Evolutionary conservation across 495 filamentous ascomycete genomes (phyloP), one percentile per base, ranked within the genome.

Genomic region (Paragyromitra xinjiangensis): DNA sequence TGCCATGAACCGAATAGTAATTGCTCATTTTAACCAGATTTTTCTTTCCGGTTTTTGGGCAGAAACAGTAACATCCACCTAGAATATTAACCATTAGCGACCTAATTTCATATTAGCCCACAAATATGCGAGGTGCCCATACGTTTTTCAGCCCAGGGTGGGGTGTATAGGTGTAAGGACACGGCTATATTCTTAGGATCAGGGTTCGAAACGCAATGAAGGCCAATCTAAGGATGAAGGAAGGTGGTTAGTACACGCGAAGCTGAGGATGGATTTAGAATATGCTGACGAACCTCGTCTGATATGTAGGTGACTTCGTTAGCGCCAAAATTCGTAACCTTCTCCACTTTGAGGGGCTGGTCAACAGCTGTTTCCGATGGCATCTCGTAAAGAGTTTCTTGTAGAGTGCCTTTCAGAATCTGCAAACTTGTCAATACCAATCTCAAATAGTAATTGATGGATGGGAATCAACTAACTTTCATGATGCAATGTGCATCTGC

Each of bases 111-210:
- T 55, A 11, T 29, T 19, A 39, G 19, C 4, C 1, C 40, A 16
- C 42, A 11, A 82, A 79, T 78, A 63, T 84, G 40, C 16, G 82
- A 72, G 83, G 82, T 69, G 77, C 78, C 75, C 44, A 8, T 73
- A 79, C 80, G 65, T 81, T 82, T 84, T 48, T 83, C 81, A 8
- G 94, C 93, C 80, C 96, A 95, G 6, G 94, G 94, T 55, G 94
- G 94, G 1, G 94, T 96, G 81, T 97, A 97, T 56, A 97, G 83
- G 85, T 98, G 94, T 56, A 98, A 85, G 44, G 93, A 95, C 67
- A 97, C 90, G 73, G 95, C 94, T 78, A 90, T 88, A 73, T 94
- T 88, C 64, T 88, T 85, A 3, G 85, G 84, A 82, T 91, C 88
- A 6, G 88, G 88, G 77, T 97, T 98, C 73, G 89, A 89, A 45